Evolutionary conservation across 441 rosid species (phyloP), one percentile per base, ranked within the genome.

Genomic region (Erysimum cheiri): DNA sequence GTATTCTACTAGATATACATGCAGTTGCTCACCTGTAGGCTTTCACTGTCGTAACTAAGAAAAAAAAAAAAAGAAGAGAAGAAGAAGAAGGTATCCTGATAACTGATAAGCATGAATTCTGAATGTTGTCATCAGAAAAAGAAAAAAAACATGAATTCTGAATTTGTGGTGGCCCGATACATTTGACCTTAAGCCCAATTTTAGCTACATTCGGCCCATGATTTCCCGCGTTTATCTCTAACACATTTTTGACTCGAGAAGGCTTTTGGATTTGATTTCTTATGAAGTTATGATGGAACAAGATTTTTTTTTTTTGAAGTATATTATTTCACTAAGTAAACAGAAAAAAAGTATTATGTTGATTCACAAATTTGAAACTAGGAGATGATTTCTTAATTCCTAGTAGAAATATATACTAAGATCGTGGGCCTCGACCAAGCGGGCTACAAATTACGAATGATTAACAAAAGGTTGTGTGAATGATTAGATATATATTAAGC

Each of bases 131-230:
- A 19, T 19, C 1, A 19, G 1, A 31, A 29, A 29, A 29, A 29
- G 4, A 33, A 33, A 6, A 33, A 33, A 33, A 7, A 33, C 2
- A 33, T 6, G 37, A 33, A 7, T 9, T 43, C 48, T 43, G 5
- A 46, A 17, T 17, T 32, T 31, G 3, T 9, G 6, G 1, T 31
- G 70, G 67, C 41, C 15, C 33, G 26, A 19, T 47, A 17, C 56
- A 44, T 57, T 54, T 56, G n/a, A 68, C 4, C 11, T n/a, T 35
- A 35, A 46, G 73, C 73, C 70, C 66, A 14, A 8, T 0, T 0
- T 11, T 11, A 36, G 49, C 5, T 13, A 58, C 6, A 46, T 48
- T 28, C 64, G 73, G 73, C 49, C 73, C 73, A 14, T 35, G 3
- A 3, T 9, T 44, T 8, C 29, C 56, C 8, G 24, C 4, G n/a